Evolutionary conservation across 202 grass and related monocot species (phyloP).

Genomic region (Eragrostis tef): DNA sequence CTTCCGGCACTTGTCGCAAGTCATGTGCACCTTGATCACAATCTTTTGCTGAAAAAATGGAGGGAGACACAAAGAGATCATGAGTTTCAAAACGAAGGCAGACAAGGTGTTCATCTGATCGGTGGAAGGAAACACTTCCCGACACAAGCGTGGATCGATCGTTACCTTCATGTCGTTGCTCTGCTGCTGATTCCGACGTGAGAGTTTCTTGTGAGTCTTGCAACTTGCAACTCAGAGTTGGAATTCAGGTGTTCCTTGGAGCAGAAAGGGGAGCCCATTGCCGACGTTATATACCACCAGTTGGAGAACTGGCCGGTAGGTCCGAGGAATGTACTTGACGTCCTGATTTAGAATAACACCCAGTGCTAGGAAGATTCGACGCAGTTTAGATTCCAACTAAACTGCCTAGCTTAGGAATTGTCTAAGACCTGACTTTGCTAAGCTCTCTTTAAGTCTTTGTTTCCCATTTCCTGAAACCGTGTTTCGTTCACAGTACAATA

Average conservation of each 20-base stretch:
- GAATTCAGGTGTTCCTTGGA: background rate
- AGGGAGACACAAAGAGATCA: background rate
- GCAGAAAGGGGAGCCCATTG: background rate
- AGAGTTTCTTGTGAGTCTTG: background rate
- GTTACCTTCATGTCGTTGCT: constrained; percentile 43
- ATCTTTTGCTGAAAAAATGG: constrained; percentile 51
- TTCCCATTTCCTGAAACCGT: constrained; percentile 14
- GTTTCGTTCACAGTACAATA: background rate
- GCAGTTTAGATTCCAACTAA: background rate
- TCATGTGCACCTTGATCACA: constrained; percentile 66
- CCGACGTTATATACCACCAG: constrained; percentile 28
- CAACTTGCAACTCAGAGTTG: background rate
- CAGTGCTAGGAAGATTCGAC: constrained; percentile 25
- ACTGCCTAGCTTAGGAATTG: background rate
- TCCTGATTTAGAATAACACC: constrained; percentile 6
- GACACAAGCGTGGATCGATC: background rate
- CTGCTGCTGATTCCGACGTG: background rate
- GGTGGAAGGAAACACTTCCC: background rate
- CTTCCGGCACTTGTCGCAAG: background rate
- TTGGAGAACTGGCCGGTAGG: background rate
- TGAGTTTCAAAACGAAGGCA: background rate
- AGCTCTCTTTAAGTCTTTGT: background rate
- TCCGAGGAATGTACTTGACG: background rate
- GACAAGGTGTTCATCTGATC: background rate
- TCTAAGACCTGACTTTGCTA: constrained; percentile 28